Base-by-base conservation (phyloP, 2,329 filamentous ascomycete genomes). In the Trichoderma koningii region DNA sequence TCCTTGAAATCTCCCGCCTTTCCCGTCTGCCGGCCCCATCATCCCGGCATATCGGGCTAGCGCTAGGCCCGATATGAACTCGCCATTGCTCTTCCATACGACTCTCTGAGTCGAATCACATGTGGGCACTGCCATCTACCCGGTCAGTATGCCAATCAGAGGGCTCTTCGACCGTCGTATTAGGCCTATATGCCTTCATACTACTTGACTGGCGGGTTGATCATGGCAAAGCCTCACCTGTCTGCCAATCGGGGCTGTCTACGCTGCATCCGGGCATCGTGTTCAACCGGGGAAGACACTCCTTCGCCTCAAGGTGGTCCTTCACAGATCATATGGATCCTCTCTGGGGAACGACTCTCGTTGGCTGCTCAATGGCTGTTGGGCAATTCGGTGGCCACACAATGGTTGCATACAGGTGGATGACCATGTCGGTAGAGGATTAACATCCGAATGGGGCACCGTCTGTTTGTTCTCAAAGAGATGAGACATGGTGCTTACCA, bases 21-120 rank as follows among this genome's bases (percentile, higher is more conserved):
- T 55, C 60, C 60, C 60, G 60, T 19, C 45, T 45, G 42, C 60
- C 50, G 60, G 60, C 26, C 60, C 60, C 60, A 55, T 63, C 60
- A 55, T 23, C 28, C 60, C 60, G 60, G 60, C 50, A 55, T 55
- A 47, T 55, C 47, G 42, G 42, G 51, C 60, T 50, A 63, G 12
- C 60, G 60, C 60, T 63, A 63, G 50, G 41, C 60, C 50, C 41
- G 52, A 55, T 55, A n/a, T 6, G 42, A 47, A 10, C 60, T 23
- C 28, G 28, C 59, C n/a, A 55, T 17, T 14, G 19, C 6, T 10
- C 51, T 47, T 21, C 28, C 60, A 47, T 55, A 48, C n/a, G 52
- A 42, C 12, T 50, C 17, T 44, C 14, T 34, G 38, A 50, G 42
- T 53, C 7, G 48, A 48, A 52, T 52, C 26, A 14, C 57, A 60